A percentile compares a stretch with the other conserved stretches of the same genome.
Conservation (phyloP, 2,329 filamentous ascomycete genomes). For the Cladorrhinum sp. region DNA sequence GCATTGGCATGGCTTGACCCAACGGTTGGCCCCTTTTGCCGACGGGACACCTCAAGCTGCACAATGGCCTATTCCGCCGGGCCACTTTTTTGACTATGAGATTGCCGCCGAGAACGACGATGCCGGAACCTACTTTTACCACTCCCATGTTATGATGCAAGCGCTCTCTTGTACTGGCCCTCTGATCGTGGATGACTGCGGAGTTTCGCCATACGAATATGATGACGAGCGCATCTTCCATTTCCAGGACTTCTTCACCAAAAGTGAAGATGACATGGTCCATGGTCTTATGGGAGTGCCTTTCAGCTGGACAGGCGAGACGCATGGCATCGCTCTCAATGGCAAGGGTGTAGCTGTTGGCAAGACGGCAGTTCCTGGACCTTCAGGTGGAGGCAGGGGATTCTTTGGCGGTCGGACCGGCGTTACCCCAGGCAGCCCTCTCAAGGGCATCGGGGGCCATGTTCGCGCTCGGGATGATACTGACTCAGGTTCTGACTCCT, state of each 20-base stretch:
- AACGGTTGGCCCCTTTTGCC: conserved; percentile 58
- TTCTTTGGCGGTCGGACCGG: conserved; percentile 17
- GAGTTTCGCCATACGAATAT: conserved; percentile 52
- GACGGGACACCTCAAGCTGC: conserved; percentile 59
- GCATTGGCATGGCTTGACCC: conserved; percentile 67
- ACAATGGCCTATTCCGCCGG: conserved; percentile 63
- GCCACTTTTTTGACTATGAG: conserved; percentile 66
- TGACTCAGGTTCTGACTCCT: too few relatives aligned
- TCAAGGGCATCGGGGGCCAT: neutral
- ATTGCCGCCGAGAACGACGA: conserved; percentile 50
- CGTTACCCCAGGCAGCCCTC: neutral
- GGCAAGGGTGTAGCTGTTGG: conserved; percentile 47
- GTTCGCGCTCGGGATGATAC: neutral
- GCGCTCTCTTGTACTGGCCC: conserved; percentile 55
- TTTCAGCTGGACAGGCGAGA: conserved; percentile 59
- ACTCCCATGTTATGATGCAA: conserved; percentile 64
- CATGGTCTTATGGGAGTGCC: conserved; percentile 46
- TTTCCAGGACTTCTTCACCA: conserved; percentile 56
- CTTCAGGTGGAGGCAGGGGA: conserved; percentile 14
- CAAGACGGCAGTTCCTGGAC: conserved; percentile 17
- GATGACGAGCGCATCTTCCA: conserved; percentile 58
- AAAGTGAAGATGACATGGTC: conserved; percentile 51
- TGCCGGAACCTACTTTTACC: conserved; percentile 65
- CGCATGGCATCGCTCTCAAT: conserved; percentile 55
- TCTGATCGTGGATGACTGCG: conserved; percentile 54